Evolutionary conservation across 768 basidiomycete genomes (phyloP).

Genomic region (Phlebiopsis gigantea): DNA sequence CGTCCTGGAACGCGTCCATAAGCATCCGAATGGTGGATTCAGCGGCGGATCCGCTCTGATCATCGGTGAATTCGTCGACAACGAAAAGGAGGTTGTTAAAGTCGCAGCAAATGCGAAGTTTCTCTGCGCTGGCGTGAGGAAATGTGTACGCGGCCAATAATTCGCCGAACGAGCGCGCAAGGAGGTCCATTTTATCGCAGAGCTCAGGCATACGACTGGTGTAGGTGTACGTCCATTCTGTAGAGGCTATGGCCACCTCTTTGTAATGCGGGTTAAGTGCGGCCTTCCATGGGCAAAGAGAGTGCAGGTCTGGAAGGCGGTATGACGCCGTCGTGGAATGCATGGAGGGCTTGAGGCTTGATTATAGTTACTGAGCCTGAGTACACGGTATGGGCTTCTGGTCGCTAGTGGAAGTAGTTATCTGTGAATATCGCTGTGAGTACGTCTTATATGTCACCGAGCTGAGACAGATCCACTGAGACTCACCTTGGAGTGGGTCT

Average conservation of each 20-base stretch:
- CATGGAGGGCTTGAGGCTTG: no score
- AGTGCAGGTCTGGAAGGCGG: constrained; percentile 51
- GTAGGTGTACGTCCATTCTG: constrained; percentile 41
- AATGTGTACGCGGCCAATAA: constrained; percentile 59
- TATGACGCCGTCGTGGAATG: constrained; percentile 21
- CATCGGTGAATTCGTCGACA: constrained; percentile 65
- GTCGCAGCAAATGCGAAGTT: constrained; percentile 57
- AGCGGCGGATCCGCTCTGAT: constrained; percentile 53
- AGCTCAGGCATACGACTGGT: constrained; percentile 53
- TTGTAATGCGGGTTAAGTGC: constrained; percentile 53
- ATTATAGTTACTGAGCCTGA: no score
- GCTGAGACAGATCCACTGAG: no score
- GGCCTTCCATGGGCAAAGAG: constrained; percentile 39
- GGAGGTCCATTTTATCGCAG: constrained; percentile 55
- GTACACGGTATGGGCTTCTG: no score
- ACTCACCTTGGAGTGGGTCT: no score
- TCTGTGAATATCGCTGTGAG: no score
- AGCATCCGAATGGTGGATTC: constrained; percentile 46
- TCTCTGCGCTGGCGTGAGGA: constrained; percentile 49
- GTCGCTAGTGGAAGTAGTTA: no score
- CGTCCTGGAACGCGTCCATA: constrained; percentile 45
- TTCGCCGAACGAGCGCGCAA: constrained; percentile 54
- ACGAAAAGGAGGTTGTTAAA: constrained; percentile 62
- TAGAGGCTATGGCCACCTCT: constrained; percentile 49
- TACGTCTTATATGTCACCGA: no score